phyloP scores from a whole-genome alignment of 768 basidiomycete genomes.

The Agaricus subrufescens region DNA sequence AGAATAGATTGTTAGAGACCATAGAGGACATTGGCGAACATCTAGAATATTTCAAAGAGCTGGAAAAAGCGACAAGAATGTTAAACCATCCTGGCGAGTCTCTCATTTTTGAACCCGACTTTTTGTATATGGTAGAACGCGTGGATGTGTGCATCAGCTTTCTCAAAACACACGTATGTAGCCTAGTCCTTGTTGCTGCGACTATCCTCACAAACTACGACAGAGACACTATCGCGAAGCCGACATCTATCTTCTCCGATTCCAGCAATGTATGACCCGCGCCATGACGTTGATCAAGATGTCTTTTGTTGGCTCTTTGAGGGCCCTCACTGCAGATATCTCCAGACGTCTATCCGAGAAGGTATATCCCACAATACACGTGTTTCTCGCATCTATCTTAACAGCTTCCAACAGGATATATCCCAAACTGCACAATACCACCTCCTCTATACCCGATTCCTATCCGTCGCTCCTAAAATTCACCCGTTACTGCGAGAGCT shows the following conservation, averaged over 20 bases:
- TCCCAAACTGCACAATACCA: slow-evolving; percentile 78
- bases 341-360: slow-evolving; percentile 71
- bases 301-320: slow-evolving; percentile 86
- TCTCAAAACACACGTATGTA: slow-evolving; percentile 76
- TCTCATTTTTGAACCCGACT: slow-evolving; percentile 86
- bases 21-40: slow-evolving; percentile 81
- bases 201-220: not conserved
- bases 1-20: slow-evolving; percentile 75
- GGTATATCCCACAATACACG: slow-evolving; percentile 28
- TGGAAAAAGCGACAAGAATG: slow-evolving; percentile 90
- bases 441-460: slow-evolving; percentile 88
- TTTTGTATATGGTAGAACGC: slow-evolving; percentile 93
- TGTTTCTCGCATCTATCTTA: not conserved
- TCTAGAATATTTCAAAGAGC: slow-evolving; percentile 90
- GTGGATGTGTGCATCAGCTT: slow-evolving; percentile 94
- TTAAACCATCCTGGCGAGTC: slow-evolving; percentile 92
- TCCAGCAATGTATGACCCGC: slow-evolving; percentile 97
- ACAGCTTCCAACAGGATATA: slow-evolving; percentile 46
- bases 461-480: slow-evolving; percentile 63
- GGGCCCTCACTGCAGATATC: slow-evolving; percentile 75
- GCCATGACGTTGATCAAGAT: slow-evolving; percentile 98
- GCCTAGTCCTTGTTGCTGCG: not conserved
- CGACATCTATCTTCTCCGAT: slow-evolving; percentile 91
- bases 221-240: slow-evolving; percentile 91
- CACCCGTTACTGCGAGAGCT: slow-evolving; percentile 81